Conservation (phyloP, 2,329 filamentous ascomycete genomes). For the Pestalotiopsis sp. region DNA sequence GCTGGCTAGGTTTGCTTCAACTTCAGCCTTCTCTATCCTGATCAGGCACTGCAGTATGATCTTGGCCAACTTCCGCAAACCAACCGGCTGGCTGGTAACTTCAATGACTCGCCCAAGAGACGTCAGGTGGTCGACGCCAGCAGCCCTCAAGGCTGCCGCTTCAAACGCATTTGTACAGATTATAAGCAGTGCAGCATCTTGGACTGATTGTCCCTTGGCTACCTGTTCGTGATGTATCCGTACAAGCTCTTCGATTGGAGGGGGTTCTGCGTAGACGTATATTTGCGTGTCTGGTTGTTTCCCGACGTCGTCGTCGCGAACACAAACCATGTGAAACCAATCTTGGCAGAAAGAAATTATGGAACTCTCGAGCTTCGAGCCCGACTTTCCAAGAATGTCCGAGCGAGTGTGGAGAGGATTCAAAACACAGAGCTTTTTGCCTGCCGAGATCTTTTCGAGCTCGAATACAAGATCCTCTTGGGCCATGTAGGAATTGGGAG, state of each 20-base stretch:
- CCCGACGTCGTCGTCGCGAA: slow-evolving; percentile 15
- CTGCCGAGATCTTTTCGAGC: background rate
- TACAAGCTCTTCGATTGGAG: slow-evolving; percentile 23
- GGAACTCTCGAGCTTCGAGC: slow-evolving; percentile 19
- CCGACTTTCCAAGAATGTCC: background rate
- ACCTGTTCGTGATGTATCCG: slow-evolving; percentile 18
- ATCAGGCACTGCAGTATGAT: slow-evolving; percentile 22
- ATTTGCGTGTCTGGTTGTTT: slow-evolving; percentile 19
- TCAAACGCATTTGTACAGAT: slow-evolving; percentile 27
- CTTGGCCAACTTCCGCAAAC: slow-evolving; percentile 24
- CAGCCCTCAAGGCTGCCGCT: slow-evolving; percentile 23
- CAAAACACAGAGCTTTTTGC: background rate
- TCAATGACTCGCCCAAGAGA: slow-evolving; percentile 24
- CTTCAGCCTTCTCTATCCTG: slow-evolving; percentile 15
- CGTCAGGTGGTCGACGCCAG: slow-evolving; percentile 21
- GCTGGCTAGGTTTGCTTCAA: background rate
- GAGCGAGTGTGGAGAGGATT: background rate
- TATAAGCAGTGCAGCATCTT: slow-evolving; percentile 23
- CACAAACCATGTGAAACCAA: slow-evolving; percentile 24
- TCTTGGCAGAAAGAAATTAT: slow-evolving; percentile 19
- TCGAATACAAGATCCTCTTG: background rate
- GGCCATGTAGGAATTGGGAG: slow-evolving; percentile 1
- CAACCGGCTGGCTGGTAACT: slow-evolving; percentile 26
- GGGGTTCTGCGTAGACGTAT: slow-evolving; percentile 26
- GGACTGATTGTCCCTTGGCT: slow-evolving; percentile 14